A percentile compares a stretch with the other conserved stretches of the same genome.
Conservation (phyloP, 2,329 filamentous ascomycete species). For the Talaromyces funiculosus region DNA sequence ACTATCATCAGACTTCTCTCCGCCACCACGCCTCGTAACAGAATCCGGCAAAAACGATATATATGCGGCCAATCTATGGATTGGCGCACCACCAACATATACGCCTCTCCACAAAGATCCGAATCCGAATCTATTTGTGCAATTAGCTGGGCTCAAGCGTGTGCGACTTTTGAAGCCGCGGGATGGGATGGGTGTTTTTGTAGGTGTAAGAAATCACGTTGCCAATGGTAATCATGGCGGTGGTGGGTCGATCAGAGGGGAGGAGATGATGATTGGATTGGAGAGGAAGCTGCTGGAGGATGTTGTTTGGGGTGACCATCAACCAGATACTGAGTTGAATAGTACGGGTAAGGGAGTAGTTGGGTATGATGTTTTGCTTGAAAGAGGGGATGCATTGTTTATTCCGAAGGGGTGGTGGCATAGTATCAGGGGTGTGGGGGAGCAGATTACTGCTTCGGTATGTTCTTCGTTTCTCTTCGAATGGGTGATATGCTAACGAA, state of each 20-base stretch:
- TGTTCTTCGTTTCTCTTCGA: conserved; percentile 21
- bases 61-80: conserved; percentile 84
- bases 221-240: conserved; percentile 30
- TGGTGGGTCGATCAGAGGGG: conserved; percentile 56
- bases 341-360: conserved; percentile 2
- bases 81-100: conserved; percentile 78
- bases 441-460: conserved; percentile 55
- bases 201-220: conserved; percentile 34
- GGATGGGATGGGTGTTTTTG: conserved; percentile 61
- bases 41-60: conserved; percentile 69
- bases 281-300: conserved; percentile 63
- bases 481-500: conserved; percentile 6
- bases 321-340: background rate
- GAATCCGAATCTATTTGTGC: conserved; percentile 87
- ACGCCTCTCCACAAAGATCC: conserved; percentile 90
- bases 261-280: conserved; percentile 84
- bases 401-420: conserved; percentile 87
- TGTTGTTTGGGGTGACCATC: conserved; percentile 59
- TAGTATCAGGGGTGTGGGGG: conserved; percentile 62
- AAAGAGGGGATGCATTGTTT: conserved; percentile 65
- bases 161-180: conserved; percentile 66
- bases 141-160: conserved; percentile 67
- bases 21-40: conserved; percentile 59
- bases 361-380: conserved; percentile 51
- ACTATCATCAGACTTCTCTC: conserved; percentile 58